Base-by-base conservation (phyloP, 192 early-diverging fungal species). In the Coemansia sp. region DNA sequence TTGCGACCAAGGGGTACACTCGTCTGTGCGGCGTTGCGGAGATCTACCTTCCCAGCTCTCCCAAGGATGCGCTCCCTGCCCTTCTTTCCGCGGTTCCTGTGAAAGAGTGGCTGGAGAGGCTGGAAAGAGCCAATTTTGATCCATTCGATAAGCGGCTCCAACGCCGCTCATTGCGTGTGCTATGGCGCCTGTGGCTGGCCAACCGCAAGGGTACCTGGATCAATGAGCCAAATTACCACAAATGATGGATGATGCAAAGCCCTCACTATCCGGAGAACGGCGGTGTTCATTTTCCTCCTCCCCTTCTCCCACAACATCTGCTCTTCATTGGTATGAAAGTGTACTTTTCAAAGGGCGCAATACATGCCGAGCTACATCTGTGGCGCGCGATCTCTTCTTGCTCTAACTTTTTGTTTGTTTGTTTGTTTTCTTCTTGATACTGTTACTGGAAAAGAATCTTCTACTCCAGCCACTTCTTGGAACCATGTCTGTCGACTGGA, bases 81-180 rank as follows among this genome's bases (percentile, higher is more conserved):
- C 70, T 94, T 33, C 72, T 96, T 54, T 61, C 85, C 3, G 85
- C 87, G 1, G 87, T 93, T 3, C 86, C 93, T 2, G 74, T 73
- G 50, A 85, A 93, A 34, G 70, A 76, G 23, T 98, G 88, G 68
- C 81, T 98, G 22, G 82, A 89, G 50, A 69, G 81, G 28, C 82
- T 98, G 13, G 91, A 98, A 68, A 72, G 77, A 53, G 81, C 60
- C 25, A 84, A 95, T 45, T 98, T 98, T 64, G 85, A 98, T 65
- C 69, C 91, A 0, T 93, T 95, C 76, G 88, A 95, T 47, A 75
- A 75, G 6, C 65, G 76, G 11, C 76, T 94, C 11, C 84, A 84
- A 48, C 83, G 75, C n/a, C 84, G 85, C 22, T 58, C 55, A 29
- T 28, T 74, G 22, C 58, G 59, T 19, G 60, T 79, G 50, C 50